These are phyloP conservation scores for Monosporascus sp. DNA, from an alignment of 2,329 filamentous ascomycete species.

Conservation along the genomic window DNA sequence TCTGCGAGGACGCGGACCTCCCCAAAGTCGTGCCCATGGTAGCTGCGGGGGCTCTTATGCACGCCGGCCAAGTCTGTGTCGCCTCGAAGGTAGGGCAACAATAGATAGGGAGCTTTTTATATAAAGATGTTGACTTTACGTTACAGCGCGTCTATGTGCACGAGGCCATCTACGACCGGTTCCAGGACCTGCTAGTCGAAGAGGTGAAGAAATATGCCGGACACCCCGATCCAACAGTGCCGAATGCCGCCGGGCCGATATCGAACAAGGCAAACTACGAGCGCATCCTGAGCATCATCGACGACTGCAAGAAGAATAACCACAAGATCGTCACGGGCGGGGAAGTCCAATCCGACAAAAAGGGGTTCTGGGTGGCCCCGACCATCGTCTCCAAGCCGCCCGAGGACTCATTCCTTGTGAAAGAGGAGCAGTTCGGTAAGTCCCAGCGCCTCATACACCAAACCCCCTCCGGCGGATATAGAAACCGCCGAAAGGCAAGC, in stretches of 20 bases:
- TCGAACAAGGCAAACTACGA: conserved; percentile 63
- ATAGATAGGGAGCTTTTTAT: too few relatives aligned
- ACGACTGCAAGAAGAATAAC: conserved; percentile 48
- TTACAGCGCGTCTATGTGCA: conserved; percentile 54
- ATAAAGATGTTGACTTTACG: too few relatives aligned
- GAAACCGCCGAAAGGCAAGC: not conserved
- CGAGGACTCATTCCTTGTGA: conserved; percentile 48
- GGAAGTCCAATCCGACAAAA: conserved; percentile 26
- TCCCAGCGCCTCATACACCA: conserved; percentile 1
- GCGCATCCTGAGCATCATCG: conserved; percentile 50
- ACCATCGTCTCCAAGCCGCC: conserved; percentile 55
- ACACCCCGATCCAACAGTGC: conserved; percentile 22
- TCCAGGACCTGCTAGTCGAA: conserved; percentile 38
- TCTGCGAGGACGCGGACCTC: conserved; percentile 49
- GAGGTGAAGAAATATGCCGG: conserved; percentile 41
- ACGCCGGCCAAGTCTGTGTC: conserved; percentile 51
- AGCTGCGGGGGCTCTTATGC: conserved; percentile 43
- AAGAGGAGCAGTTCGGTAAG: conserved; percentile 56
- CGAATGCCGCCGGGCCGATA: conserved; percentile 50
- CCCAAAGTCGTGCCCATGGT: conserved; percentile 38
- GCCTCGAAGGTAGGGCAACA: conserved; percentile 32
- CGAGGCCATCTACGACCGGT: conserved; percentile 51
- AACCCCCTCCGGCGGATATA: too few relatives aligned
- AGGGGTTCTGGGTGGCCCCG: conserved; percentile 54
- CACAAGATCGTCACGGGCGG: conserved; percentile 48